These are phyloP conservation scores for Syzygium oleosum DNA, from an alignment of 345 rosid genomes.

Conservation along the genomic window DNA sequence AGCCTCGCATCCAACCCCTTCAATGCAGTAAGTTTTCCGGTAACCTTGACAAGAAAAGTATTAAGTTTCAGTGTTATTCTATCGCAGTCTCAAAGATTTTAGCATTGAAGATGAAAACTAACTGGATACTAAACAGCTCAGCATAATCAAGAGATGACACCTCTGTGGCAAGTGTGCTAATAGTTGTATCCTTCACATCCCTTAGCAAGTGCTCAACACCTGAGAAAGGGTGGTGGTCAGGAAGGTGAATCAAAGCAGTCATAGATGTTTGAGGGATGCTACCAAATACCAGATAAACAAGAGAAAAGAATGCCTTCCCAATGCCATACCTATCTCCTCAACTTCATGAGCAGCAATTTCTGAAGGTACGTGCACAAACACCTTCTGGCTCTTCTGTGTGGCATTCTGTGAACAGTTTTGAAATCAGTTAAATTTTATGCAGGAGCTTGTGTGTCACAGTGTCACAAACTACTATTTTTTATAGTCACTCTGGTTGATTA, in stretches of 20 bases:
- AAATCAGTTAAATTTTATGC: background rate
- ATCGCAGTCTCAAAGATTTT: background rate
- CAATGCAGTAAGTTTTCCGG: slow-evolving; percentile 65
- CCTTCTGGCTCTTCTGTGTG: slow-evolving; percentile 82
- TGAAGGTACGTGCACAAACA: slow-evolving; percentile 68
- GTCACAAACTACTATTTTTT: background rate
- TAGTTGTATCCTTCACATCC: slow-evolving; percentile 86
- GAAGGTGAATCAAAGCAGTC: background rate
- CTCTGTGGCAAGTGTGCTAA: slow-evolving; percentile 86
- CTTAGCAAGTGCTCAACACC: slow-evolving; percentile 79
- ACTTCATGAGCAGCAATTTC: slow-evolving; percentile 90
- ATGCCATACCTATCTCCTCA: slow-evolving; percentile 76
- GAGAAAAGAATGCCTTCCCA: background rate
- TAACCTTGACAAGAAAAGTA: slow-evolving; percentile 33
- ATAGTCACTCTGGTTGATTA: background rate
- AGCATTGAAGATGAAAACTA: background rate
- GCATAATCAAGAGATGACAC: slow-evolving; percentile 10
- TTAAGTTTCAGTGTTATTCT: background rate
- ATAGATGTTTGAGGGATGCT: background rate
- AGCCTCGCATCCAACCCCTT: slow-evolving; percentile 75
- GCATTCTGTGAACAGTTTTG: slow-evolving; percentile 41
- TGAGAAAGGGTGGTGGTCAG: slow-evolving; percentile 2
- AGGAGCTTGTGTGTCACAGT: background rate
- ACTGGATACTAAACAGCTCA: background rate
- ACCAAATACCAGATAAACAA: background rate